Base-by-base conservation (phyloP, 352 stramenopile genomes). In the Sclerospora graminicola region DNA sequence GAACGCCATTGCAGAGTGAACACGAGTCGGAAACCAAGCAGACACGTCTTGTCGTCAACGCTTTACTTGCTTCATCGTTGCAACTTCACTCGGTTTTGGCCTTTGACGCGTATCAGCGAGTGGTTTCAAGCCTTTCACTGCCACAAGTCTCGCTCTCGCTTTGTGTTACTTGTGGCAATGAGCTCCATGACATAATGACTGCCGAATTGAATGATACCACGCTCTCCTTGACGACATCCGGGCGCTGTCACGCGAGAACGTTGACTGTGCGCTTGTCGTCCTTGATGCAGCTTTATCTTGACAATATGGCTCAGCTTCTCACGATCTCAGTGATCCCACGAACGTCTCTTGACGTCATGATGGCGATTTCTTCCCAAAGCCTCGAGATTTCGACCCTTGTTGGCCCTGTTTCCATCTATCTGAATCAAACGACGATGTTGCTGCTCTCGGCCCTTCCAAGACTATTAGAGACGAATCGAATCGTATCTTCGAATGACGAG, bases 281-380 rank as follows among this genome's bases (percentile, higher is more conserved):
- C 14, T 53, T 51, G 5, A 10, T 84, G 11, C 68, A 84, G 56
- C 56, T 84, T 8, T 69, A 69, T 15, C 53, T 83, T 37, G 72
- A 89, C 28, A 89, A 87, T 33, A 72, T 89, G 45, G 63, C 59
- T 20, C 78, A 89, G 41, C 46, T 89, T 8, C 41, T 86, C 31
- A 84, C 70, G 20, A 65, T 84, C 8, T 78, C 75, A 2, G 66
- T 89, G 27, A 47, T 89, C 13, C 69, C 73, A 15, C 62, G 51
- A 9, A 69, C 80, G 21, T 58, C 48, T 5, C 43, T 86, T 24
- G 57, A 83, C 18, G 58, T 41, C 9, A 67, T 77, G 43, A 33
- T 73, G 49, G 54, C 64, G 11, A 48, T 49, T 15, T 57, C 57
- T 14, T 24, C 42, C 8, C 54, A 45, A 8, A 63, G 74, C 0